Percentiles rank a stretch among this genome's conserved stretches.
Conservation (phyloP, 2,329 filamentous ascomycete species). For the Colletotrichum noveboracense region DNA sequence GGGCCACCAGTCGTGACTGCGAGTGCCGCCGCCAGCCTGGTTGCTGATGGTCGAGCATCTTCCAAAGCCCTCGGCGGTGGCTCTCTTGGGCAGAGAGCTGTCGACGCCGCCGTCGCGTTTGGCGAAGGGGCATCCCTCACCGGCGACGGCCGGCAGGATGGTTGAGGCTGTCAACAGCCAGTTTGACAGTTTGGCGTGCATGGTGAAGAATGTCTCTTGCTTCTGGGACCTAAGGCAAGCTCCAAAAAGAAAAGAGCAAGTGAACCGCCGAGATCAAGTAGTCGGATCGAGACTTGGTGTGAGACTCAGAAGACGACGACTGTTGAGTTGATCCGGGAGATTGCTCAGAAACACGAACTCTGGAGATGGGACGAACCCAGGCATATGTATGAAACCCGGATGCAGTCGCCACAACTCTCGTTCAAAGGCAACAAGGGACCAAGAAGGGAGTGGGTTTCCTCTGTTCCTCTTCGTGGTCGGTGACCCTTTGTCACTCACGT, state of each 20-base stretch:
- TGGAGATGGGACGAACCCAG: constrained; percentile 14
- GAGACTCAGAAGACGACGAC: neutral
- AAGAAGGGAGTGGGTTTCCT: neutral
- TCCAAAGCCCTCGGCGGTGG: neutral
- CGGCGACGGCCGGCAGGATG: neutral
- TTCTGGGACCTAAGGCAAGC: neutral
- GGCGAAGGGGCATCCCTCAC: constrained; percentile 10
- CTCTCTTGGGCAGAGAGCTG: constrained; percentile 10
- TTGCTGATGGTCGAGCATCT: constrained; percentile 31
- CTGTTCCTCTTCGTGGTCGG: neutral
- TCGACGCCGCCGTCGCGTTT: constrained; percentile 10
- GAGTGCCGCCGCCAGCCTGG: constrained; percentile 67
- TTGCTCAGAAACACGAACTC: neutral
- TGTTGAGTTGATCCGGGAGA: neutral
- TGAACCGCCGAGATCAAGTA: neutral
- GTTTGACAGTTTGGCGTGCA: constrained; percentile 18
- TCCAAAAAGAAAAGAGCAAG: neutral
- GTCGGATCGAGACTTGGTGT: neutral
- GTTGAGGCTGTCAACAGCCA: constrained; percentile 10
- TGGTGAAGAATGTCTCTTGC: neutral
- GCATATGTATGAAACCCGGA: constrained; percentile 5
- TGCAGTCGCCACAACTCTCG: neutral
- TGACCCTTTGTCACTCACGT: neutral
- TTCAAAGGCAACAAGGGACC: neutral
- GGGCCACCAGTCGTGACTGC: constrained; percentile 78